phyloP scores from a whole-genome alignment of 441 rosid genomes.

The Eruca vesicaria region DNA sequence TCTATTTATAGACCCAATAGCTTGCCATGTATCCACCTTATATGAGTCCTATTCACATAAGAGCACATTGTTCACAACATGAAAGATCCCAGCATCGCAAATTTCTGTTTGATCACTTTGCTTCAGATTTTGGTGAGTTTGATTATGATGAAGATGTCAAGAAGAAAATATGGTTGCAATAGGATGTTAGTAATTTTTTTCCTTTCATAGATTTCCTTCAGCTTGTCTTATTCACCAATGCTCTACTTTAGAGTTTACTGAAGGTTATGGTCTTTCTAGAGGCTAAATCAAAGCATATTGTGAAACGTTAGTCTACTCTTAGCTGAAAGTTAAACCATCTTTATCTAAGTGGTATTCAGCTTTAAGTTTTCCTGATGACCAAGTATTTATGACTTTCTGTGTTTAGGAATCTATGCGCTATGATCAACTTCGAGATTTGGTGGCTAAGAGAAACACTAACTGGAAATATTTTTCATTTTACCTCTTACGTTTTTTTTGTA shows the following conservation, averaged over 20 bases:
- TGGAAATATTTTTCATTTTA: too few species aligned
- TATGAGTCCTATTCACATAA: constrained; percentile 27
- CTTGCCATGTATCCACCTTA: constrained; percentile 6
- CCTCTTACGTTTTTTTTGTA: too few species aligned
- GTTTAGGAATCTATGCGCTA: too few species aligned
- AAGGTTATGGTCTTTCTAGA: constrained; percentile 15
- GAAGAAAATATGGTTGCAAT: constrained; percentile 88
- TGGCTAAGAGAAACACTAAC: too few species aligned
- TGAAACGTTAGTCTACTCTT: constrained; percentile 1
- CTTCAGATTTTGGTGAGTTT: constrained; percentile 85
- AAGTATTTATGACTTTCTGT: too few species aligned
- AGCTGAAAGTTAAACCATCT: neutral
- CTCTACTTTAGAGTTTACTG: constrained; percentile 2
- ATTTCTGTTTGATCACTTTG: constrained; percentile 84
- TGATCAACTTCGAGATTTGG: too few species aligned
- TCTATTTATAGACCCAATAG: constrained; percentile 3
- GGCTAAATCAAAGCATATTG: neutral
- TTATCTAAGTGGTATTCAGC: too few species aligned
- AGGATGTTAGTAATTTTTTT: constrained; percentile 50
- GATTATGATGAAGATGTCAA: constrained; percentile 80
- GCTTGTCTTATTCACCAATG: neutral
- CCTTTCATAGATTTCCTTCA: neutral
- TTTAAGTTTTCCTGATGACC: too few species aligned
- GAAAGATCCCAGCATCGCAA: constrained; percentile 95
- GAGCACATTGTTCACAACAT: constrained; percentile 95